Conservation (phyloP, 1,284 basidiomycete genomes). For the Neotropicomus parvogracilis region DNA sequence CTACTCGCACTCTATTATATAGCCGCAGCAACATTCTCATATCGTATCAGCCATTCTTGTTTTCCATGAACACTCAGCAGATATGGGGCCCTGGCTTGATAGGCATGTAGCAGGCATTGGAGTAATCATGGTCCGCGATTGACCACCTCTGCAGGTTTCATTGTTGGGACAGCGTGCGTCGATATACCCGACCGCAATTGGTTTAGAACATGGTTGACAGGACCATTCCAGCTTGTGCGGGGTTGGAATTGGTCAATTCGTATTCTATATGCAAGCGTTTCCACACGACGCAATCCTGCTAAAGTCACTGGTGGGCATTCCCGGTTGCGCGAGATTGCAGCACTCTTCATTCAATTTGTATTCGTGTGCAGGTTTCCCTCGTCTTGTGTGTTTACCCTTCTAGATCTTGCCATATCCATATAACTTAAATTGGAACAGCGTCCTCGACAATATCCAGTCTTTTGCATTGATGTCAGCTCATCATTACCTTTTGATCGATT, state of each 20-base stretch:
- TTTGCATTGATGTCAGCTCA: not conserved
- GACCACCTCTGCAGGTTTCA: too few relatives aligned
- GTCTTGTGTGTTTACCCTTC: constrained; percentile 8
- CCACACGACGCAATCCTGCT: constrained; percentile 10
- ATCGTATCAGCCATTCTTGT: too few relatives aligned
- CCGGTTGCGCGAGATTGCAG: not conserved
- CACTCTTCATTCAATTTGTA: not conserved
- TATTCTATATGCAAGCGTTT: constrained; percentile 19
- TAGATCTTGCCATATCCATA: too few relatives aligned
- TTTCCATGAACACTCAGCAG: not conserved
- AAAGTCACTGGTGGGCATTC: too few relatives aligned
- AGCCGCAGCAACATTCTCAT: too few relatives aligned
- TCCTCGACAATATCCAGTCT: constrained; percentile 15
- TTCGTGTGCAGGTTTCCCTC: constrained; percentile 6
- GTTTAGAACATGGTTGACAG: not conserved
- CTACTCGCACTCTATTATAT: too few relatives aligned
- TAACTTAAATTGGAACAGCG: too few relatives aligned
- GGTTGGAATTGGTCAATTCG: constrained; percentile 12
- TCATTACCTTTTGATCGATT: not conserved
- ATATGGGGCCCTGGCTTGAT: constrained; percentile 4
- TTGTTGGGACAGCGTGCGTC: constrained; percentile 9
- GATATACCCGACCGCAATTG: too few relatives aligned
- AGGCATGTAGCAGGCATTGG: constrained; percentile 7
- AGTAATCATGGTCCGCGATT: not conserved
- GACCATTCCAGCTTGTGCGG: constrained; percentile 18